Base-by-base conservation (phyloP, 2,329 filamentous ascomycete species). In the Periconia digitata region DNA sequence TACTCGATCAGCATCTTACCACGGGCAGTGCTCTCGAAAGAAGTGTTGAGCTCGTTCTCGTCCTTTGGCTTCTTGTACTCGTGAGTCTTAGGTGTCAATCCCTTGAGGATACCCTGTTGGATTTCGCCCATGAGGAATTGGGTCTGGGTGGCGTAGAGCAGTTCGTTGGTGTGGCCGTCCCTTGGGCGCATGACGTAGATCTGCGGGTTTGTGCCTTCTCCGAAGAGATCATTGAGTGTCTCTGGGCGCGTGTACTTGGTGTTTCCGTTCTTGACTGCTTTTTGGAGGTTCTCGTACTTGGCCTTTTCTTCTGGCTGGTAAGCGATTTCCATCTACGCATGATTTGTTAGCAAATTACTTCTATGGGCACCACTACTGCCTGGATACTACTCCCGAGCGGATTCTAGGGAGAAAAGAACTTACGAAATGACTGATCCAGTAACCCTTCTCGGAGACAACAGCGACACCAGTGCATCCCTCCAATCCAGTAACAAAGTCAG, bases 1-100 rank as follows among this genome's bases (percentile, higher is more conserved):
- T 49, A 49, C 18, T 49, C 47, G 16, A 49, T 38, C 17, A 49
- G 36, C 24, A 49, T 49, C 29, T 49, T 49, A 38, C 43, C 38
- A 27, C 41, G 42, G 8, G 47, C 42, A 4, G 29, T 40, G 3
- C n/a, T 20, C 12, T 20, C 37, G 15, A 21, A 21, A 3, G 18
- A 16, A 4, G 16, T 21, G 16, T 44, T 40, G 23, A 20, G 12
- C n/a, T 43, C 40, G 2, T 10, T 37, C 21, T 43, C 40, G 6
- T 17, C 41, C 17, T 32, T 44, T 20, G 41, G 41, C 35, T 43
- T 44, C 27, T 44, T 37, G 36, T 49, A 49, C 15, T 18, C 20
- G 15, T 24, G 27, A 29, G 21, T 35, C 5, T n/a, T 43, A 15
- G 24, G 24, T 15, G 24, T 20, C 17, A 22, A 16, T 3, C 37